Evolutionary conservation across 495 filamentous ascomycete species (phyloP).

Genomic region (Apiosordaria backusii): DNA sequence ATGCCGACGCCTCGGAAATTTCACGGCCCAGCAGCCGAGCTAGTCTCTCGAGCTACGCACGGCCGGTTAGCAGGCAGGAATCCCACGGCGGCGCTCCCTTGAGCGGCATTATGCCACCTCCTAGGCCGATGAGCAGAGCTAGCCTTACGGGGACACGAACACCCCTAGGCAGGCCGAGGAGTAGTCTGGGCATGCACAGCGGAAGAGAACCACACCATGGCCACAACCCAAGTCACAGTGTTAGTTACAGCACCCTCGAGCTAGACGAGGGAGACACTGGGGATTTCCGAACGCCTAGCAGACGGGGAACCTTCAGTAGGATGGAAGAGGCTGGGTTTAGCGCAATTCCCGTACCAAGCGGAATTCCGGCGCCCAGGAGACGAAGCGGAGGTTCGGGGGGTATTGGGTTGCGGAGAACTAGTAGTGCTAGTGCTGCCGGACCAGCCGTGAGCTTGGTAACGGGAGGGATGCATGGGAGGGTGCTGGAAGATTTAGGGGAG

Average conservation of each 20-base stretch:
- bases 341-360: slow-evolving; percentile 47
- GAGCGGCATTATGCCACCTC: slow-evolving; percentile 47
- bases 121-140: slow-evolving; percentile 61
- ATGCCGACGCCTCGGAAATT: slow-evolving; percentile 23
- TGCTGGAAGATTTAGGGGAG: slow-evolving; percentile 47
- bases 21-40: slow-evolving; percentile 61
- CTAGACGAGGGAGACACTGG: slow-evolving; percentile 39
- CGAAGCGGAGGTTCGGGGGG: slow-evolving; percentile 36
- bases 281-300: slow-evolving; percentile 43
- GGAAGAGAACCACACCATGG: slow-evolving; percentile 31
- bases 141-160: slow-evolving; percentile 60
- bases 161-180: slow-evolving; percentile 57
- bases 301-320: slow-evolving; percentile 50
- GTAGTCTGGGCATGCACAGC: slow-evolving; percentile 37
- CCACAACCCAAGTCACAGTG: slow-evolving; percentile 43
- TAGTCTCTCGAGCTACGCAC: slow-evolving; percentile 51
- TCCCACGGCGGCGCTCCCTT: slow-evolving; percentile 20
- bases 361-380: slow-evolving; percentile 35
- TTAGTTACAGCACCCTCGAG: slow-evolving; percentile 42
- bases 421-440: slow-evolving; percentile 21
- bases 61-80: slow-evolving; percentile 48
- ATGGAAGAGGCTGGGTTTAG: slow-evolving; percentile 47
- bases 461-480: slow-evolving; percentile 16
- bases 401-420: slow-evolving; percentile 36
- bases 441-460: background rate